These are phyloP conservation scores for Lyophyllum atratum DNA, from an alignment of 768 basidiomycete species.

Conservation along the genomic window DNA sequence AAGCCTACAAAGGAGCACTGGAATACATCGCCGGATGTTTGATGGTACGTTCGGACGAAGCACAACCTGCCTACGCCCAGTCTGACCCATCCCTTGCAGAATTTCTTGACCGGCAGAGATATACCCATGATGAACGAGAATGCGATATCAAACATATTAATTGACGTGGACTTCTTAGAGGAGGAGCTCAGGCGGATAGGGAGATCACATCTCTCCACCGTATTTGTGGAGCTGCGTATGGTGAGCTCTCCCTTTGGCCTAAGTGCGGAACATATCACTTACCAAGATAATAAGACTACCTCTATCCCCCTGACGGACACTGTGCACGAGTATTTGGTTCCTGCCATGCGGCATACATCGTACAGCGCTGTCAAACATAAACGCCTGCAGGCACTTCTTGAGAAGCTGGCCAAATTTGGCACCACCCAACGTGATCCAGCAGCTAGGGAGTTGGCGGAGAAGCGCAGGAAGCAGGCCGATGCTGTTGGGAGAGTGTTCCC, in stretches of 20 bases:
- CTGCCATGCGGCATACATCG: slow-evolving; percentile 65
- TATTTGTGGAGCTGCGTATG: slow-evolving; percentile 78
- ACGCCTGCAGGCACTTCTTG: slow-evolving; percentile 70
- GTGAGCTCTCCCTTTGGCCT: slow-evolving; percentile 45
- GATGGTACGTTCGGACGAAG: slow-evolving; percentile 59
- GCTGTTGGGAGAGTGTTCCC: slow-evolving; percentile 74
- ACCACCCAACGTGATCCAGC: slow-evolving; percentile 57
- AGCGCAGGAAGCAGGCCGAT: slow-evolving; percentile 76
- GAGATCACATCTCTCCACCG: slow-evolving; percentile 64
- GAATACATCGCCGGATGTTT: slow-evolving; percentile 84
- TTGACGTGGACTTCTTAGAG: slow-evolving; percentile 88
- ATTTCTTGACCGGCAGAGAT: slow-evolving; percentile 76
- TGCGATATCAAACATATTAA: slow-evolving; percentile 81
- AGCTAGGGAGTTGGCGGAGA: slow-evolving; percentile 69
- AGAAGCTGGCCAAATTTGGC: slow-evolving; percentile 77
- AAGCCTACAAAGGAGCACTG: slow-evolving; percentile 88
- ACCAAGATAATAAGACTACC: slow-evolving; percentile 48
- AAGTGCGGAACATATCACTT: slow-evolving; percentile 10
- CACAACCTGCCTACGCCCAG: background rate
- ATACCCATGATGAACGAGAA: slow-evolving; percentile 85
- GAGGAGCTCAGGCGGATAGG: slow-evolving; percentile 81
- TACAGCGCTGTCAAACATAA: slow-evolving; percentile 71
- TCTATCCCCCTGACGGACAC: slow-evolving; percentile 73
- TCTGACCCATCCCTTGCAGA: slow-evolving; percentile 40
- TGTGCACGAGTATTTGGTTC: slow-evolving; percentile 79